Conservation (phyloP, 1,284 basidiomycete species). For the Meripilus lineatus region DNA sequence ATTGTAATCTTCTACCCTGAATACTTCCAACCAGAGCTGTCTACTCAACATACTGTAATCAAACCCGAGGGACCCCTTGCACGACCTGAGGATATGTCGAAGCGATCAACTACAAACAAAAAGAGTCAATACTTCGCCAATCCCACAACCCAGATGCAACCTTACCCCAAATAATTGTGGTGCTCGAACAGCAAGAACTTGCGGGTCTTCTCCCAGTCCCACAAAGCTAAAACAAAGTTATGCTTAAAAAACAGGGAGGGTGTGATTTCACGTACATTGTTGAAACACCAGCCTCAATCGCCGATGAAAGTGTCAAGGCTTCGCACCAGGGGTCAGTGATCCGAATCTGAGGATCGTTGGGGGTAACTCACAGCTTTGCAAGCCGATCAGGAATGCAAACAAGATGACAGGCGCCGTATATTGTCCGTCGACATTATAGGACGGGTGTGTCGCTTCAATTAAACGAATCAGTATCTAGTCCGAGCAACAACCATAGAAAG, state of each 20-base stretch:
- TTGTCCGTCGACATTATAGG: constrained; percentile 69
- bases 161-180: constrained; percentile 66
- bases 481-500: too few species aligned
- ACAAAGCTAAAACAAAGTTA: constrained; percentile 73
- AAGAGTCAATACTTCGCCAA: background rate
- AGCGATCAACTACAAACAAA: constrained; percentile 47
- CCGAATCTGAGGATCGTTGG: background rate
- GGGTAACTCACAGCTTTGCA: constrained; percentile 56
- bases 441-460: constrained; percentile 56
- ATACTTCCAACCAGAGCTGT: too few species aligned
- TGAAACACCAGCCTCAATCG: constrained; percentile 78
- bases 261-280: constrained; percentile 54
- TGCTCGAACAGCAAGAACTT: constrained; percentile 68
- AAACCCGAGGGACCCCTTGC: constrained; percentile 41
- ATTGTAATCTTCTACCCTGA: too few species aligned
- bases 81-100: constrained; percentile 55
- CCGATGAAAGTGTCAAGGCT: constrained; percentile 65
- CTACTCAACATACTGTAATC: too few species aligned
- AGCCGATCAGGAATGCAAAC: constrained; percentile 78
- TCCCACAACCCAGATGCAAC: constrained; percentile 8
- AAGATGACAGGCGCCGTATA: constrained; percentile 75
- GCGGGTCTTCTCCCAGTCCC: constrained; percentile 77
- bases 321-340: constrained; percentile 9
- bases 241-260: too few species aligned
- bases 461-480: constrained; percentile 12